These are phyloP conservation scores for Saposhnikovia divaricata DNA, from an alignment of 129 eudicot species.

Conservation along the genomic window DNA sequence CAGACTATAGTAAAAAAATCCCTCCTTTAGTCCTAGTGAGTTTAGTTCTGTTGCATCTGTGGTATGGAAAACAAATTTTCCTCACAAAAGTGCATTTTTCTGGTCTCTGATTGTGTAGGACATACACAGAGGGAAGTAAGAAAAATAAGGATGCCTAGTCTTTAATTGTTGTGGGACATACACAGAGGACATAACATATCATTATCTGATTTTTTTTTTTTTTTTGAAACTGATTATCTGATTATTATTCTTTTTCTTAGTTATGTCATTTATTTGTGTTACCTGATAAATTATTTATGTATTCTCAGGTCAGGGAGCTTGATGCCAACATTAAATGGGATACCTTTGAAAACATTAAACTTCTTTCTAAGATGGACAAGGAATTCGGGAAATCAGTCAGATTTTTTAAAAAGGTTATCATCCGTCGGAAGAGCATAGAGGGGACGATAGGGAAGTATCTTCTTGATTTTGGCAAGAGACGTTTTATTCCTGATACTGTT, in stretches of 20 bases:
- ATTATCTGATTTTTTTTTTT: not conserved
- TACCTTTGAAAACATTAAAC: slow-evolving; percentile 56
- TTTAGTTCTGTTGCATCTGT: not conserved
- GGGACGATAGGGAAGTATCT: slow-evolving; percentile 60
- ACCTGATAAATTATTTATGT: not conserved
- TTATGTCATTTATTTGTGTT: not conserved
- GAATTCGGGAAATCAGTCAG: slow-evolving; percentile 56
- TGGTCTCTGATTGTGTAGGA: not conserved
- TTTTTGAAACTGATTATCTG: too few species aligned
- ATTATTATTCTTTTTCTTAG: not conserved
- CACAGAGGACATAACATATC: not conserved
- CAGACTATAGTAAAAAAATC: not conserved
- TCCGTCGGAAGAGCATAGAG: slow-evolving; percentile 63
- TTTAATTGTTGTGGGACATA: not conserved
- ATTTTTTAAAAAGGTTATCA: slow-evolving; percentile 68
- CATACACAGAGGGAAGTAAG: not conserved
- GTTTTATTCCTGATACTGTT: slow-evolving; percentile 77
- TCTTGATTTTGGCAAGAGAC: slow-evolving; percentile 90
- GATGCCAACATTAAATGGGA: slow-evolving; percentile 84
- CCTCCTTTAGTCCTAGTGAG: not conserved
- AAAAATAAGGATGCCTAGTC: not conserved
- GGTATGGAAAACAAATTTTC: not conserved
- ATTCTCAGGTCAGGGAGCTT: slow-evolving; percentile 75
- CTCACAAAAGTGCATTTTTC: not conserved
- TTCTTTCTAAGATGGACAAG: slow-evolving; percentile 50